Conservation (phyloP, 495 filamentous ascomycete species). For the Hypomontagnella monticulosa region DNA sequence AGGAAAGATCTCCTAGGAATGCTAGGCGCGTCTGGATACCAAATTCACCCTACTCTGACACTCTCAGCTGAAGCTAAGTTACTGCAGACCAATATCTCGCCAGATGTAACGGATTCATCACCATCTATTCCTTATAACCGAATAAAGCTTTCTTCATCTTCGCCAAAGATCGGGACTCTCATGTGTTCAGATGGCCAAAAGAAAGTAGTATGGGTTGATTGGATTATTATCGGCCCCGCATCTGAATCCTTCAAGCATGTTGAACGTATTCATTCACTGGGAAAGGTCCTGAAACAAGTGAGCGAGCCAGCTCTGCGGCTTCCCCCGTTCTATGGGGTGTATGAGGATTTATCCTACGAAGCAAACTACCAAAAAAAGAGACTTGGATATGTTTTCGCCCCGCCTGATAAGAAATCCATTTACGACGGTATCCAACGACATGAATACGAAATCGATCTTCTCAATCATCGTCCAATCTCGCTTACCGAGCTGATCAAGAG, state of each 20-base stretch:
- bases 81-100: too few relatives aligned
- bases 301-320: not conserved
- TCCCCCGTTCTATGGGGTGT: not conserved
- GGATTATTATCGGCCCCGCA: not conserved
- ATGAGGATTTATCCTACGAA: not conserved
- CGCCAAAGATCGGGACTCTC: not conserved
- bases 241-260: not conserved
- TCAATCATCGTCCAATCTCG: not conserved
- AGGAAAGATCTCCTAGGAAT: too few relatives aligned
- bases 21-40: too few relatives aligned
- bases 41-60: too few relatives aligned
- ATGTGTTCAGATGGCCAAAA: not conserved
- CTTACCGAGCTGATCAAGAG: not conserved
- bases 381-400: constrained; percentile 3
- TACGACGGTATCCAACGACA: not conserved
- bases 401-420: not conserved
- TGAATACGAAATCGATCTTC: not conserved
- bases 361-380: not conserved
- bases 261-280: not conserved
- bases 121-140: not conserved
- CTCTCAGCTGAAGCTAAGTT: too few relatives aligned
- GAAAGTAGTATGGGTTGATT: not conserved
- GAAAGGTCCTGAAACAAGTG: constrained; percentile 1
- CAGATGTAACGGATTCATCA: too few relatives aligned
- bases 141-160: not conserved